Evolutionary conservation across 495 filamentous ascomycete genomes (phyloP).

Genomic region (Amphirosellinia nigrospora): DNA sequence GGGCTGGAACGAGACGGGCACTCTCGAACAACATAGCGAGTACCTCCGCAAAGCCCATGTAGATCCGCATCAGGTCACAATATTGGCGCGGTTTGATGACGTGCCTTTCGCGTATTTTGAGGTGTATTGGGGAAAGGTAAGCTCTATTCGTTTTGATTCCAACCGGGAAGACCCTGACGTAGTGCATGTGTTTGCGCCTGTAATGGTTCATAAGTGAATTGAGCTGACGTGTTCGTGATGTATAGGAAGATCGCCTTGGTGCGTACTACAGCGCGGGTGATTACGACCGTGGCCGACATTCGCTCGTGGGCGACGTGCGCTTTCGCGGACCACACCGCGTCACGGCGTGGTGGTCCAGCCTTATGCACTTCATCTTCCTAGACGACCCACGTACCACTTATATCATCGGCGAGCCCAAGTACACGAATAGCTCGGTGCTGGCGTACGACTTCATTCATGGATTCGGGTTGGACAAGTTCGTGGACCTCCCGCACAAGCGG

Average conservation of each 20-base stretch:
- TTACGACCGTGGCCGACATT: constrained; percentile 73
- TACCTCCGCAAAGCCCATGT: constrained; percentile 65
- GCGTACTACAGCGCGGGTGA: constrained; percentile 67
- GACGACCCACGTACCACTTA: constrained; percentile 69
- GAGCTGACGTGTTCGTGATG: neutral
- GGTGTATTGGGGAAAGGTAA: constrained; percentile 74
- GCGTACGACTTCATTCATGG: constrained; percentile 71
- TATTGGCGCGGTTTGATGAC: constrained; percentile 68
- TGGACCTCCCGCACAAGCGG: constrained; percentile 70
- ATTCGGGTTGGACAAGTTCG: constrained; percentile 67
- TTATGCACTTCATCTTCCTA: constrained; percentile 74
- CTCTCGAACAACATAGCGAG: constrained; percentile 65
- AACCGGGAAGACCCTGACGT: too few species aligned
- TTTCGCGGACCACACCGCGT: constrained; percentile 70
- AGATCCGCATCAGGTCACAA: constrained; percentile 66
- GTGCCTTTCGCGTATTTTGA: constrained; percentile 71
- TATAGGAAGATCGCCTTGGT: constrained; percentile 69
- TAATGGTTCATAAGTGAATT: neutral
- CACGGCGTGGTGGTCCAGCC: constrained; percentile 70
- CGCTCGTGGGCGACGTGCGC: constrained; percentile 67
- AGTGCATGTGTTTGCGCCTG: neutral
- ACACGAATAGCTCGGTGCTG: constrained; percentile 63
- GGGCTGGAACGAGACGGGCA: constrained; percentile 72
- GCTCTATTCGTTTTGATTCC: neutral
- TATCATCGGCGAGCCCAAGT: constrained; percentile 71